Base-by-base conservation (phyloP, 2,329 filamentous ascomycete species). In the Fusarium chuoi region DNA sequence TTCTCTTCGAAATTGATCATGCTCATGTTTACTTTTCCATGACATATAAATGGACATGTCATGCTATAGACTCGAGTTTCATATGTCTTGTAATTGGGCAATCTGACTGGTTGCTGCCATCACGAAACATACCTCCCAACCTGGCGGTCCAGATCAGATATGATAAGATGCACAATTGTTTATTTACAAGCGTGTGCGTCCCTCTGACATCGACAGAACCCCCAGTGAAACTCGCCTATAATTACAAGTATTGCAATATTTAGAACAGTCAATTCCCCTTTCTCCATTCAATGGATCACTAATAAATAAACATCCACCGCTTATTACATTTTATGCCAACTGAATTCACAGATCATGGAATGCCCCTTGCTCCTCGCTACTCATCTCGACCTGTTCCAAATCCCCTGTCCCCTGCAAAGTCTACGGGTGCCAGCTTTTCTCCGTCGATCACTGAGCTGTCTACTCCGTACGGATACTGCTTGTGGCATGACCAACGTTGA, bases 291-390 rank as follows among this genome's bases (percentile, higher is more conserved):
- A 63, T 63, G 62, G 44, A 49, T 28, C 64, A 30, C 60, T 26
- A 33, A 33, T 33, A 39, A 54, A 58, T 41, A 45, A 54, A 61
- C 61, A 67, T 66, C 67, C 73, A 70, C 65, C 55, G 51, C 63
- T 70, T 64, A 72, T 76, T 76, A 63, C 69, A 68, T 65, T 51
- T 75, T 76, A 77, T 77, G 73, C 70, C 64, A 55, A 52, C 62
- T 58, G 63, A 62, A 49, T 35, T 61, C 63, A 68, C 26, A 49
- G 65, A 38, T 62, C 63, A 68, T 68, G 22, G 28, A 67, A 61
- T 46, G 65, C 44, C 63, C 65, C 65, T 39, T 68, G 65, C 65
- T 38, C 39, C 63, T 42, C 44, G 36, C 35, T 45, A 52, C 67
- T 73, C 62, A 74, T 65, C 57, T 71, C 64, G 46, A 59, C 62